Percentiles rank a stretch among this genome's conserved stretches.
These are phyloP conservation scores for Trichocladium uniseriatum DNA, from an alignment of 495 filamentous ascomycete genomes.

Conservation along the genomic window DNA sequence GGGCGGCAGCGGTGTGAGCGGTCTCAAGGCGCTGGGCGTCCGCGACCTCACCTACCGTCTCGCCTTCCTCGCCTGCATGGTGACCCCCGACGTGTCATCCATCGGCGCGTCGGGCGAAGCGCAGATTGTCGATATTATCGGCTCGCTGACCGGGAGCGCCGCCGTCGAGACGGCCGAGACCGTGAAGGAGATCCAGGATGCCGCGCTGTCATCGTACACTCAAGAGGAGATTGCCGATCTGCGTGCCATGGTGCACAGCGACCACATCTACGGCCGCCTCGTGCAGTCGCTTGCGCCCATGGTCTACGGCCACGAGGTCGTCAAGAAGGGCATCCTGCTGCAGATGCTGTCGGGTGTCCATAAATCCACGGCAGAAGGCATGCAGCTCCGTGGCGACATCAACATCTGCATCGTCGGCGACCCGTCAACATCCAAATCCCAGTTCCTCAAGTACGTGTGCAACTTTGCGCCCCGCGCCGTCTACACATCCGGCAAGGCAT, in stretches of 20 bases:
- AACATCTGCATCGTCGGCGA: constrained; percentile 99
- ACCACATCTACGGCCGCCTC: constrained; percentile 88
- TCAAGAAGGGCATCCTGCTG: constrained; percentile 93
- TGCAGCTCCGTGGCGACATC: constrained; percentile 91
- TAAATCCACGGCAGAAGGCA: constrained; percentile 83
- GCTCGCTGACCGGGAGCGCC: constrained; percentile 62
- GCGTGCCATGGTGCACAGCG: constrained; percentile 83
- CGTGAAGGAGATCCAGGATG: constrained; percentile 79
- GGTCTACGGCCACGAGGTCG: constrained; percentile 92
- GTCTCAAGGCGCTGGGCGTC: constrained; percentile 85
- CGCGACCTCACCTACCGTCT: constrained; percentile 95
- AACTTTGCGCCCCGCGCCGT: constrained; percentile 91
- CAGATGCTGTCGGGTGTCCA: constrained; percentile 88
- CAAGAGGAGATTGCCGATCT: constrained; percentile 83
- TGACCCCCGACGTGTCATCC: constrained; percentile 80
- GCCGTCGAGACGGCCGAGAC: constrained; percentile 53
- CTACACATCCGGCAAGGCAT: constrained; percentile 97
- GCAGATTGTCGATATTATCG: constrained; percentile 58
- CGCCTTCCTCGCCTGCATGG: constrained; percentile 95
- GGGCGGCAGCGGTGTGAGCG: constrained; percentile 73
- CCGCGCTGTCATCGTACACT: constrained; percentile 73
- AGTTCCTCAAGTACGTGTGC: constrained; percentile 97
- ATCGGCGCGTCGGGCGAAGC: constrained; percentile 43
- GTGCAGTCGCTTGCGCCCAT: constrained; percentile 95
- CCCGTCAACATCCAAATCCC: constrained; percentile 94